These are phyloP conservation scores for Backusella morwellensis DNA, from an alignment of 192 early-diverging fungal genomes.

Conservation along the genomic window DNA sequence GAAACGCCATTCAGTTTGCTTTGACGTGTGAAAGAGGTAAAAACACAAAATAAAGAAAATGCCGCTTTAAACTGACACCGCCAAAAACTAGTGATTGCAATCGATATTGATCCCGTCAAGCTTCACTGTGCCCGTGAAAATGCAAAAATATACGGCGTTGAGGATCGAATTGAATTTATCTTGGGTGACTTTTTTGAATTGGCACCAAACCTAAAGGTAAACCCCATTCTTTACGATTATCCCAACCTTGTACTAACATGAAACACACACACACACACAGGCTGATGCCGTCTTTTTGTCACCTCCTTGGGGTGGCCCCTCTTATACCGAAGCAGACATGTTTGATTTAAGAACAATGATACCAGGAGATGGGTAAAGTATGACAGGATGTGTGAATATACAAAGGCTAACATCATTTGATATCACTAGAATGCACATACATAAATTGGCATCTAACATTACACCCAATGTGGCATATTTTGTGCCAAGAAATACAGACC, in stretches of 20 bases:
- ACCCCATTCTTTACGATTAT: neutral
- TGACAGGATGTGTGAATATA: neutral
- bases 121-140: conserved; percentile 83
- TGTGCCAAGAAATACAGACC: conserved; percentile 80
- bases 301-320: conserved; percentile 94
- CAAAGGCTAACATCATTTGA: neutral
- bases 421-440: conserved; percentile 55
- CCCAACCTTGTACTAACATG: neutral
- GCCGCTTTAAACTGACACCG: neutral
- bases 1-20: conserved; percentile 97
- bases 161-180: conserved; percentile 90
- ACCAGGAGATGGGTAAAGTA: conserved; percentile 66
- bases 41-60: conserved; percentile 4
- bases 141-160: conserved; percentile 88
- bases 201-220: conserved; percentile 59
- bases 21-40: conserved; percentile 71
- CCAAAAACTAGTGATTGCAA: conserved; percentile 69
- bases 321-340: conserved; percentile 56
- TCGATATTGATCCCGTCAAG: conserved; percentile 83
- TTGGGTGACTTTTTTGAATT: conserved; percentile 85
- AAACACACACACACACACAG: conserved; percentile 23
- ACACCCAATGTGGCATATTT: conserved; percentile 81
- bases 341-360: conserved; percentile 76
- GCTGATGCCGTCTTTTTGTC: conserved; percentile 93
- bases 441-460: conserved; percentile 60